Conservation (phyloP, 2,329 filamentous ascomycete species). For the Monosporascus sp. region DNA sequence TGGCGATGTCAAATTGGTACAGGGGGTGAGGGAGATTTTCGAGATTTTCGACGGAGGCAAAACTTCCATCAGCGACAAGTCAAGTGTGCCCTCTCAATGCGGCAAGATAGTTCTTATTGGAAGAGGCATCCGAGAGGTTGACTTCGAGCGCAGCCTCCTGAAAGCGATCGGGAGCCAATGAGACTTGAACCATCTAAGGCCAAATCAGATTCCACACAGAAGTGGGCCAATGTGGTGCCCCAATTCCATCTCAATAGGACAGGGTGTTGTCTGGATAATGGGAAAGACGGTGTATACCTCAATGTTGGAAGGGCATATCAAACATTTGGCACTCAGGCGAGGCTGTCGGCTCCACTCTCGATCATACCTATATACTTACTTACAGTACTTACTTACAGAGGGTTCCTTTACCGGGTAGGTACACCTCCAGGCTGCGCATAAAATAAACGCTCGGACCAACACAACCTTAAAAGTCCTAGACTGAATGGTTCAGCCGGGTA, state of each 20-base stretch:
- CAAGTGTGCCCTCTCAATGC: slow-evolving; percentile 18
- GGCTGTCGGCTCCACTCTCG: not conserved
- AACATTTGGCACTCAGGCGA: not conserved
- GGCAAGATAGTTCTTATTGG: slow-evolving; percentile 64
- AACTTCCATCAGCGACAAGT: slow-evolving; percentile 15
- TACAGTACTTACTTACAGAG: not conserved
- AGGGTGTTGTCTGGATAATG: too few species aligned
- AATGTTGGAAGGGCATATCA: too few species aligned
- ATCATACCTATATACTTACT: not conserved
- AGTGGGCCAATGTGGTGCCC: too few species aligned
- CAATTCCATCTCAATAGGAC: too few species aligned
- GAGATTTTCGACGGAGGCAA: slow-evolving; percentile 67
- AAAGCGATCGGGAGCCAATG: slow-evolving; percentile 7
- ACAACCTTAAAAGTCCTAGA: not conserved
- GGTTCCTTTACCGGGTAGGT: not conserved
- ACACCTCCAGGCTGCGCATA: not conserved
- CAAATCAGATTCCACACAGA: not conserved
- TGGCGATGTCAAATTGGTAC: slow-evolving; percentile 69
- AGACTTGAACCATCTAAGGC: not conserved
- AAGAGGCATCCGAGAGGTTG: slow-evolving; percentile 44
- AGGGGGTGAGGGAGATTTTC: slow-evolving; percentile 90
- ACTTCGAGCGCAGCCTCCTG: slow-evolving; percentile 42
- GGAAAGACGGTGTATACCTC: too few species aligned
- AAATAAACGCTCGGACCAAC: not conserved
- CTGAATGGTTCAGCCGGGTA: not conserved